These are phyloP conservation scores for Eutrema yunnanense DNA, from an alignment of 345 rosid genomes.

Conservation along the genomic window DNA sequence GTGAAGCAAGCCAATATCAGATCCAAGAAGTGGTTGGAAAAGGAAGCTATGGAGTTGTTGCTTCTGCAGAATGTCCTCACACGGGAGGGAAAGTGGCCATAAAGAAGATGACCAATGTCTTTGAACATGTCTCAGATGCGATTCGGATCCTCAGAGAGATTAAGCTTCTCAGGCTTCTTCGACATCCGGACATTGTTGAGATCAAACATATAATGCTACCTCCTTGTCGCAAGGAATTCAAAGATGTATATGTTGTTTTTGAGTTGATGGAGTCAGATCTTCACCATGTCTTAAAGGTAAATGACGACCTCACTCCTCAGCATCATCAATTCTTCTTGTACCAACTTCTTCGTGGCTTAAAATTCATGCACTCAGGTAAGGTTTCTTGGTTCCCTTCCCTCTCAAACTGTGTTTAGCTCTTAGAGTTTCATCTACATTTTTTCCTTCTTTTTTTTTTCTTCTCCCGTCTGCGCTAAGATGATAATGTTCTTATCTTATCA, in stretches of 20 bases:
- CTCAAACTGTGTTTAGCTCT: slow-evolving; percentile 1
- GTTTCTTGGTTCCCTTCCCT: slow-evolving; percentile 26
- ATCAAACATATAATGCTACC: slow-evolving; percentile 98
- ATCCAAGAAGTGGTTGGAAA: slow-evolving; percentile 89
- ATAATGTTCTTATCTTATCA: not conserved
- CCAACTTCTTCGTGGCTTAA: slow-evolving; percentile 95
- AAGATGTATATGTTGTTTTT: slow-evolving; percentile 89
- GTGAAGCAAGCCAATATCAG: slow-evolving; percentile 94
- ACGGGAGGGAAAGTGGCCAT: slow-evolving; percentile 94
- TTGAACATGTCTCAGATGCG: slow-evolving; percentile 93
- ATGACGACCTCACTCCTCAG: slow-evolving; percentile 82
- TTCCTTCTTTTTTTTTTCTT: not conserved
- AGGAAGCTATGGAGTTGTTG: slow-evolving; percentile 98
- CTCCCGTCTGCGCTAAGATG: not conserved
- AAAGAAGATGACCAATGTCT: slow-evolving; percentile 86
- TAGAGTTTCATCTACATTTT: not conserved
- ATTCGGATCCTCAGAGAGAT: slow-evolving; percentile 91
- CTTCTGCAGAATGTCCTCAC: slow-evolving; percentile 86
- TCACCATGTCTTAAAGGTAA: slow-evolving; percentile 80
- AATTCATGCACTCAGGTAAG: slow-evolving; percentile 89
- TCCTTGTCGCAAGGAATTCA: slow-evolving; percentile 86
- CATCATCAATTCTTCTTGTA: slow-evolving; percentile 97
- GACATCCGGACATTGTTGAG: slow-evolving; percentile 83
- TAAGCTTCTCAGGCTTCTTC: slow-evolving; percentile 84
- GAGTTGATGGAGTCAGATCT: slow-evolving; percentile 99